These are phyloP conservation scores for Ceratocystiopsis minuta DNA, from an alignment of 2,329 filamentous ascomycete species.

Conservation along the genomic window DNA sequence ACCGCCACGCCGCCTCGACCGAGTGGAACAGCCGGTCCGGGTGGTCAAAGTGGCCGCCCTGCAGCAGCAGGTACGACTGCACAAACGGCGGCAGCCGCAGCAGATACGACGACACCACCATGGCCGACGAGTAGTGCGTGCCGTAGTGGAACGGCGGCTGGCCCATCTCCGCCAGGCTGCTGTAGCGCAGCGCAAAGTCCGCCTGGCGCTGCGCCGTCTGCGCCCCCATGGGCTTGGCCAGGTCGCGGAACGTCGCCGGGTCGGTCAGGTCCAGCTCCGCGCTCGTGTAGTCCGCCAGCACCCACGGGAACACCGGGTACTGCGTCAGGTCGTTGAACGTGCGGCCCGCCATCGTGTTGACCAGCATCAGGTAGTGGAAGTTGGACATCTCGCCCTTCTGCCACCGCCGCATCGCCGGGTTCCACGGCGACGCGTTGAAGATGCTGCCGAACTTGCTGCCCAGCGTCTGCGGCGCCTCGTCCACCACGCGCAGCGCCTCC, in stretches of 20 bases:
- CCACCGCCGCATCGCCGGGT: constrained; percentile 78
- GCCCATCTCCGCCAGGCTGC: constrained; percentile 77
- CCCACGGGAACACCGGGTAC: constrained; percentile 96
- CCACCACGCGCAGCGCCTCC: constrained; percentile 56
- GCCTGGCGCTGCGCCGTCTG: constrained; percentile 60
- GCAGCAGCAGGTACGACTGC: constrained; percentile 81
- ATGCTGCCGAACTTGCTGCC: constrained; percentile 84
- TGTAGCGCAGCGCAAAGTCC: constrained; percentile 70
- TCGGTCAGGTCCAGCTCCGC: constrained; percentile 77
- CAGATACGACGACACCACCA: constrained; percentile 94
- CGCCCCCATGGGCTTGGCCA: constrained; percentile 92
- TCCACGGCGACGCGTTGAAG: constrained; percentile 67
- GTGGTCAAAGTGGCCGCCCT: constrained; percentile 93
- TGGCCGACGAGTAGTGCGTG: constrained; percentile 95
- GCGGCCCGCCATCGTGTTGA: constrained; percentile 91
- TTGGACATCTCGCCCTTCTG: constrained; percentile 90
- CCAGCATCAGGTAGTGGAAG: constrained; percentile 95
- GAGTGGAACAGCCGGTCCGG: constrained; percentile 92
- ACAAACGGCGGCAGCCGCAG: constrained; percentile 93
- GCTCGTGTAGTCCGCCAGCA: constrained; percentile 88
- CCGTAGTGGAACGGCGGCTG: constrained; percentile 93
- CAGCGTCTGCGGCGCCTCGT: constrained; percentile 43
- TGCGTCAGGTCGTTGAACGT: constrained; percentile 98
- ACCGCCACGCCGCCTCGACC: constrained; percentile 77
- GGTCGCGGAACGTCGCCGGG: constrained; percentile 69